Percentiles rank a stretch among this genome's conserved stretches.
These are phyloP conservation scores for Candida cerambycidarum DNA, from an alignment of 805 yeast species.

Conservation along the genomic window DNA sequence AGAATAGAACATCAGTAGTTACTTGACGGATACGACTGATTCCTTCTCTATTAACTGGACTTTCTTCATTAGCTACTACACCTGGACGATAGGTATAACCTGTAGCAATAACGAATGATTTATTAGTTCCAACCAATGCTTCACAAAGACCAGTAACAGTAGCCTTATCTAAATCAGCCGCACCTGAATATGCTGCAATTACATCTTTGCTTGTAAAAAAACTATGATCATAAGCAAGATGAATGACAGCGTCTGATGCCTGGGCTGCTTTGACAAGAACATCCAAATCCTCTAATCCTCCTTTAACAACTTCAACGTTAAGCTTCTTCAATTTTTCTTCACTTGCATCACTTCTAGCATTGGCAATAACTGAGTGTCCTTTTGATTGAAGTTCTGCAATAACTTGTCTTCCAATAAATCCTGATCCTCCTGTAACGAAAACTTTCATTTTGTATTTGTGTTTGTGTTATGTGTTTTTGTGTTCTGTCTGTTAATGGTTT, in stretches of 20 bases:
- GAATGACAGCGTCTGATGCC: slow-evolving; percentile 35
- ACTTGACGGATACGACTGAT: background rate
- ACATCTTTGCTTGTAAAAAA: slow-evolving; percentile 14
- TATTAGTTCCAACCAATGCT: slow-evolving; percentile 26
- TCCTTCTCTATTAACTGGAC: background rate
- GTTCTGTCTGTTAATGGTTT: too few species aligned
- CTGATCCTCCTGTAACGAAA: slow-evolving; percentile 16
- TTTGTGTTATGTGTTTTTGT: too few species aligned
- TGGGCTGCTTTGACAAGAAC: slow-evolving; percentile 23
- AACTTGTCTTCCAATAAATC: slow-evolving; percentile 35
- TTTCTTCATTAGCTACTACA: background rate
- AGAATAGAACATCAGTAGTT: background rate
- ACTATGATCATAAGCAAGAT: slow-evolving; percentile 35
- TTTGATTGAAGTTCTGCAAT: slow-evolving; percentile 38
- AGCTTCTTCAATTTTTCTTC: slow-evolving; percentile 32
- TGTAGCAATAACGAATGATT: slow-evolving; percentile 20
- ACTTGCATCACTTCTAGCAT: slow-evolving; percentile 47
- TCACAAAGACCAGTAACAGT: slow-evolving; percentile 28
- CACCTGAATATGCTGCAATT: background rate
- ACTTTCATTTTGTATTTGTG: slow-evolving; percentile 14
- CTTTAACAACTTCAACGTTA: slow-evolving; percentile 27
- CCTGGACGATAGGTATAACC: slow-evolving; percentile 4
- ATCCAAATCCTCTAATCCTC: slow-evolving; percentile 28
- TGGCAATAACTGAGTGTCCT: slow-evolving; percentile 50
- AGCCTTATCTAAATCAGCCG: slow-evolving; percentile 17